Evolutionary conservation across 192 early-diverging fungal species (phyloP).

Genomic region (Podila verticillata): DNA sequence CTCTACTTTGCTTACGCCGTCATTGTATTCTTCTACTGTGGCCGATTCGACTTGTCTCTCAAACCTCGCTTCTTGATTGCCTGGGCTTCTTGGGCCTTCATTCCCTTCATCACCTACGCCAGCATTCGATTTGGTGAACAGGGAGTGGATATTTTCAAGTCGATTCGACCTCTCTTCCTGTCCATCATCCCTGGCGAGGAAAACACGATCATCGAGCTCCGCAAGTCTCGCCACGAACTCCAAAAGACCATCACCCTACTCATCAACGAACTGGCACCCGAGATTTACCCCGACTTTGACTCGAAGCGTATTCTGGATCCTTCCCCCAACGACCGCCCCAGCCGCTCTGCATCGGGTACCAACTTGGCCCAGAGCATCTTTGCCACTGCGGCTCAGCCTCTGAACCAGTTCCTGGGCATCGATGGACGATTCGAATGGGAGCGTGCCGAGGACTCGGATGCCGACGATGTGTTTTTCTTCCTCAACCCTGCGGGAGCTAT

Average conservation of each 20-base stretch:
- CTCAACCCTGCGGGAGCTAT: conserved; percentile 58
- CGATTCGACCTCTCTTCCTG: conserved; percentile 87
- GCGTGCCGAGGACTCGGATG: conserved; percentile 58
- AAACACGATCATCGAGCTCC: conserved; percentile 70
- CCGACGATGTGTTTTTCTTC: conserved; percentile 63
- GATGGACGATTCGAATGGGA: conserved; percentile 70
- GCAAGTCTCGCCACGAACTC: conserved; percentile 74
- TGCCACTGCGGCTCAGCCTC: conserved; percentile 42
- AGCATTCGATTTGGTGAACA: conserved; percentile 81
- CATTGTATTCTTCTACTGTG: conserved; percentile 64
- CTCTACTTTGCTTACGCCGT: conserved; percentile 79
- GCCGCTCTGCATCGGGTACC: conserved; percentile 42
- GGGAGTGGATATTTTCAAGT: conserved; percentile 80
- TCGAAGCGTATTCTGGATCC: conserved; percentile 53
- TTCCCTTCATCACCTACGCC: conserved; percentile 77
- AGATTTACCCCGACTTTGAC: conserved; percentile 81
- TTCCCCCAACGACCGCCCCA: conserved; percentile 44
- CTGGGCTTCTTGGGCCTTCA: conserved; percentile 56
- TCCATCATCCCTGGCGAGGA: conserved; percentile 66
- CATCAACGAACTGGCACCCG: conserved; percentile 88
- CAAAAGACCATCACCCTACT: conserved; percentile 79
- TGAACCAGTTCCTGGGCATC: conserved; percentile 61
- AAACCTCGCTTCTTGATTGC: conserved; percentile 42
- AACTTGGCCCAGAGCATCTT: conserved; percentile 27
- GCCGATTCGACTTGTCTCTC: conserved; percentile 54